phyloP scores from a whole-genome alignment of 208 protist species.

The Wallacemonas sp. region DNA sequence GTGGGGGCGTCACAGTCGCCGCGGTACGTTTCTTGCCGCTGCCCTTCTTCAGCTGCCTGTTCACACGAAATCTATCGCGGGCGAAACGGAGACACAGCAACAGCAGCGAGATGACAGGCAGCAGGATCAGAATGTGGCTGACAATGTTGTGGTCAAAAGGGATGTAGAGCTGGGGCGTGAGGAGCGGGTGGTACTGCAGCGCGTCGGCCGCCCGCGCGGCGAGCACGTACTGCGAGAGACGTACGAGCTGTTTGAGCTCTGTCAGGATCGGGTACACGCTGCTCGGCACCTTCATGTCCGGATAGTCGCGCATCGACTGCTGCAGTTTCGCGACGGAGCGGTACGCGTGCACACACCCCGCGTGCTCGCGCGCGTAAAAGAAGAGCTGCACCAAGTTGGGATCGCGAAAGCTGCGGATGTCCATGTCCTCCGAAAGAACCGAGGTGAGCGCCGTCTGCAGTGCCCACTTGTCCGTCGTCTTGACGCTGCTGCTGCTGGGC shows the following conservation, averaged over 20 bases:
- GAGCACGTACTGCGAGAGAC: constrained; percentile 27
- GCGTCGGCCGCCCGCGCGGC: constrained; percentile 65
- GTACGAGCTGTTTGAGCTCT: constrained; percentile 33
- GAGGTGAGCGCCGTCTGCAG: constrained; percentile 49
- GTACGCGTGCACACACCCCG: constrained; percentile 56
- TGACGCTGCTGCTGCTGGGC: background rate
- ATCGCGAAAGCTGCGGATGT: constrained; percentile 44
- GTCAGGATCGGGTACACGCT: constrained; percentile 30
- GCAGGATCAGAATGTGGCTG: constrained; percentile 59
- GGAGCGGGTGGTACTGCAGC: constrained; percentile 72
- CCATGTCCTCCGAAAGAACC: constrained; percentile 40
- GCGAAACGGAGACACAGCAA: constrained; percentile 43
- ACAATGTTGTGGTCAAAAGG: constrained; percentile 70
- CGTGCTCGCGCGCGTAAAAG: constrained; percentile 28
- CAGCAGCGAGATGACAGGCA: constrained; percentile 42
- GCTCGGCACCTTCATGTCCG: constrained; percentile 48
- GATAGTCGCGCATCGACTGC: constrained; percentile 38
- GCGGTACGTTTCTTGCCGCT: background rate
- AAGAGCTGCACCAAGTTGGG: constrained; percentile 37
- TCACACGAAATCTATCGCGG: constrained; percentile 12
- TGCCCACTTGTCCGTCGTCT: constrained; percentile 27
- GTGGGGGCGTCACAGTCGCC: background rate
- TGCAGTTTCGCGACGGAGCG: constrained; percentile 51
- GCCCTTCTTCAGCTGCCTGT: background rate
- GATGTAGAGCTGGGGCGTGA: constrained; percentile 78